Evolutionary conservation across 2,329 filamentous ascomycete species (phyloP).

Genomic region (Aspergillus pseudoviridinutans): DNA sequence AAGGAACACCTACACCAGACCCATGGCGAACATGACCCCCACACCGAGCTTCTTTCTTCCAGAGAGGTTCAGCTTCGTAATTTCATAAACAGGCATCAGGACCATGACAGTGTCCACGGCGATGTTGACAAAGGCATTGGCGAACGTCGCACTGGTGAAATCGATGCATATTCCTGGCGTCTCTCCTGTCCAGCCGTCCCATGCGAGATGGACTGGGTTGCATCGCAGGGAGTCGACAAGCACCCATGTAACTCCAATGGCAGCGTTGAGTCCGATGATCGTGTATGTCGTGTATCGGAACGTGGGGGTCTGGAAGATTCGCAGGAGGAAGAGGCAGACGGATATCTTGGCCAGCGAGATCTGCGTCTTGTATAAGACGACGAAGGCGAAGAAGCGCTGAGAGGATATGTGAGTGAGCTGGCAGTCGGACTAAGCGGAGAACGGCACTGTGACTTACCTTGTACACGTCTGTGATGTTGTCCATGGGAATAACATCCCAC

Average conservation of each 20-base stretch:
- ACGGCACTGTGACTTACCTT: slow-evolving; percentile 9
- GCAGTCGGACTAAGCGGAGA: background rate
- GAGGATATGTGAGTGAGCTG: background rate
- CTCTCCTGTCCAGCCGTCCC: slow-evolving; percentile 15
- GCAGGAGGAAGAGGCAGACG: slow-evolving; percentile 20
- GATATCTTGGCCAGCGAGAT: slow-evolving; percentile 24
- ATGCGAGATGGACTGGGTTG: slow-evolving; percentile 18
- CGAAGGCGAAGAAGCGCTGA: slow-evolving; percentile 16
- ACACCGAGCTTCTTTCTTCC: slow-evolving; percentile 14
- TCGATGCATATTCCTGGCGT: slow-evolving; percentile 15
- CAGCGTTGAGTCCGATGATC: slow-evolving; percentile 17
- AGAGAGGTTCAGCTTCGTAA: slow-evolving; percentile 16
- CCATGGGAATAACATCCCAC: slow-evolving; percentile 18
- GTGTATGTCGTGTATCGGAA: slow-evolving; percentile 16
- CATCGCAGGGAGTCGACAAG: slow-evolving; percentile 17
- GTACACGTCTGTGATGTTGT: slow-evolving; percentile 16
- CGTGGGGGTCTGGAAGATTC: slow-evolving; percentile 16
- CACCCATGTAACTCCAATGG: slow-evolving; percentile 18
- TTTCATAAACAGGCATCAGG: slow-evolving; percentile 19
- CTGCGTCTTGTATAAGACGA: slow-evolving; percentile 16
- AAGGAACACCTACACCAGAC: slow-evolving; percentile 11
- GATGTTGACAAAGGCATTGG: slow-evolving; percentile 19
- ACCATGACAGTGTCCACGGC: slow-evolving; percentile 18
- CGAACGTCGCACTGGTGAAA: slow-evolving; percentile 15
- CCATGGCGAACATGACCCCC: slow-evolving; percentile 16